Evolutionary conservation across 345 rosid species (phyloP).

Genomic region (Lepidium aucheri): DNA sequence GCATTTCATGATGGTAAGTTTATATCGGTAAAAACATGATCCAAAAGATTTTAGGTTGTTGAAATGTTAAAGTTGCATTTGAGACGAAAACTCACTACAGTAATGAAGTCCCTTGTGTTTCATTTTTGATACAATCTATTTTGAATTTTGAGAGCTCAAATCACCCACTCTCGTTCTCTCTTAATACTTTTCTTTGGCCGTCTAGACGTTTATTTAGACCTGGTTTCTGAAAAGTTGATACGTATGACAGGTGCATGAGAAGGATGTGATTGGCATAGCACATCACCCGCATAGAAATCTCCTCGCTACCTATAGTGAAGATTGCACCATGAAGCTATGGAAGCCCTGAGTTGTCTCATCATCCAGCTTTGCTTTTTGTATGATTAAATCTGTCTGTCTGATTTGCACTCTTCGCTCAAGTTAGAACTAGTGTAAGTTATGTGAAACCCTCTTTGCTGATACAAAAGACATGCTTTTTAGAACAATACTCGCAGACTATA

Average conservation of each 20-base stretch:
- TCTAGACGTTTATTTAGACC: background rate
- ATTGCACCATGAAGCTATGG: slow-evolving; percentile 64
- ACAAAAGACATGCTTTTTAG: background rate
- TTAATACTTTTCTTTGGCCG: background rate
- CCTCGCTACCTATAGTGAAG: slow-evolving; percentile 70
- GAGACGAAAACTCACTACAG: background rate
- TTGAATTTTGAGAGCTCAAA: background rate
- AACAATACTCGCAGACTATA: background rate
- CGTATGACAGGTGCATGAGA: slow-evolving; percentile 76
- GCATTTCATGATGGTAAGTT: slow-evolving; percentile 88
- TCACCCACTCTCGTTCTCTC: background rate
- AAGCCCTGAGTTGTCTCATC: slow-evolving; percentile 36
- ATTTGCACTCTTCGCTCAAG: background rate
- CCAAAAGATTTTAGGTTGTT: background rate
- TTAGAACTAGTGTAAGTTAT: slow-evolving; percentile 6
- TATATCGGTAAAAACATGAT: background rate
- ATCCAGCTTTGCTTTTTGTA: background rate
- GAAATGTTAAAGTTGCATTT: background rate
- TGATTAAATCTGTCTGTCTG: background rate
- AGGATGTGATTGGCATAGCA: slow-evolving; percentile 68
- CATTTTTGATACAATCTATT: background rate
- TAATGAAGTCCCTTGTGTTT: background rate
- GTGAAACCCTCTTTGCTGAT: background rate
- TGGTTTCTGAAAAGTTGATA: background rate
- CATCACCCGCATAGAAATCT: slow-evolving; percentile 66